Evolutionary conservation across 257 asterid species (phyloP).

Genomic region (Datura wrightii): DNA sequence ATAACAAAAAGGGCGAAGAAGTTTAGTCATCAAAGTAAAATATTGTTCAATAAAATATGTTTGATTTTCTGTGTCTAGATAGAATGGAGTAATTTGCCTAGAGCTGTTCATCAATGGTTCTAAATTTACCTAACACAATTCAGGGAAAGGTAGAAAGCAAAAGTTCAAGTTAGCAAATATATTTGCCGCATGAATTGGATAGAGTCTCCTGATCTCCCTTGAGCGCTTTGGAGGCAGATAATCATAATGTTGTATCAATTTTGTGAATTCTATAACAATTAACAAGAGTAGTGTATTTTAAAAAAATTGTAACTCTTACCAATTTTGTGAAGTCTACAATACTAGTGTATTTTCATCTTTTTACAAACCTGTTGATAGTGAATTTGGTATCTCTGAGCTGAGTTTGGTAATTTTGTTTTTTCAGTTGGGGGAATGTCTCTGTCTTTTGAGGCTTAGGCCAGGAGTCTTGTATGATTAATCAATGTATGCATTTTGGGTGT

Average conservation of each 20-base stretch:
- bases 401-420: background rate
- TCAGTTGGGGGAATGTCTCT: background rate
- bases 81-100: too few relatives aligned
- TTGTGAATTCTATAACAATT: background rate
- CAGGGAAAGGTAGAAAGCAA: background rate
- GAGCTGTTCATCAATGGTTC: too few relatives aligned
- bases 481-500: background rate
- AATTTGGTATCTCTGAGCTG: background rate
- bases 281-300: background rate
- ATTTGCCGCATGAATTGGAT: too few relatives aligned
- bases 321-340: background rate
- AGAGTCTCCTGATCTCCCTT: too few relatives aligned
- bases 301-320: background rate
- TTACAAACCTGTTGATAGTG: background rate
- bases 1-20: constrained; percentile 28
- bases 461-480: background rate
- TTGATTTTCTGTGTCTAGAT: too few relatives aligned
- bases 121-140: background rate
- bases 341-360: background rate
- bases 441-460: background rate
- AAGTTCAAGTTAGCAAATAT: background rate
- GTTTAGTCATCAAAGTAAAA: background rate
- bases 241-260: background rate
- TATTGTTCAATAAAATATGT: too few relatives aligned
- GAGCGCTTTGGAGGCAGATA: too few relatives aligned